These are phyloP conservation scores for Diospyros kaki DNA, from an alignment of 148 eudicot species.

Conservation along the genomic window DNA sequence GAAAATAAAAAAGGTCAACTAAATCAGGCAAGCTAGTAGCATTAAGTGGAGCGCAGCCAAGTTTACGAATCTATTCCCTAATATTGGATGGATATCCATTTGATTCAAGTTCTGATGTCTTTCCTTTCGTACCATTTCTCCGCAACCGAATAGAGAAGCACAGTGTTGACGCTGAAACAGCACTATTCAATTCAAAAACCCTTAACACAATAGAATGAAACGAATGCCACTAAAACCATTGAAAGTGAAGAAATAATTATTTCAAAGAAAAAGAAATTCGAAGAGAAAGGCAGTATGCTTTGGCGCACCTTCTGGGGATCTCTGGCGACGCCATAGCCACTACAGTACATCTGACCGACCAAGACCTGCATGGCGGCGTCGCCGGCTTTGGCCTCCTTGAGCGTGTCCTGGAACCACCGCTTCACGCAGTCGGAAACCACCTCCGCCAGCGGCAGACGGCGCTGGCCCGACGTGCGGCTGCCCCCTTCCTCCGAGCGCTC, in stretches of 20 bases:
- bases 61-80: background rate
- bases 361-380: conserved; percentile 67
- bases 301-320: conserved; percentile 48
- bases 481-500: conserved; percentile 14
- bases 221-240: too few relatives aligned
- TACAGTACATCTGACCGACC: conserved; percentile 77
- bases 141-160: background rate
- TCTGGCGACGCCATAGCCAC: conserved; percentile 65
- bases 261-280: background rate
- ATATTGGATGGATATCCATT: background rate
- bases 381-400: conserved; percentile 76
- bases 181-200: background rate
- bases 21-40: background rate
- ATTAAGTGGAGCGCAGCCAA: background rate
- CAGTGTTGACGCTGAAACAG: too few relatives aligned
- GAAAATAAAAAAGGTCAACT: background rate
- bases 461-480: background rate
- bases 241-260: background rate
- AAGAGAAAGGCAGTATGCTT: background rate
- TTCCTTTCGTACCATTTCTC: background rate
- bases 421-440: conserved; percentile 56
- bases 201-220: background rate
- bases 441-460: conserved; percentile 34
- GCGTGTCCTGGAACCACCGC: conserved; percentile 74
- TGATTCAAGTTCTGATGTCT: too few relatives aligned